A percentile compares a stretch with the other conserved stretches of the same genome.
Evolutionary conservation across 768 basidiomycete genomes (phyloP).

Genomic region (Pleurotus pulmonarius): DNA sequence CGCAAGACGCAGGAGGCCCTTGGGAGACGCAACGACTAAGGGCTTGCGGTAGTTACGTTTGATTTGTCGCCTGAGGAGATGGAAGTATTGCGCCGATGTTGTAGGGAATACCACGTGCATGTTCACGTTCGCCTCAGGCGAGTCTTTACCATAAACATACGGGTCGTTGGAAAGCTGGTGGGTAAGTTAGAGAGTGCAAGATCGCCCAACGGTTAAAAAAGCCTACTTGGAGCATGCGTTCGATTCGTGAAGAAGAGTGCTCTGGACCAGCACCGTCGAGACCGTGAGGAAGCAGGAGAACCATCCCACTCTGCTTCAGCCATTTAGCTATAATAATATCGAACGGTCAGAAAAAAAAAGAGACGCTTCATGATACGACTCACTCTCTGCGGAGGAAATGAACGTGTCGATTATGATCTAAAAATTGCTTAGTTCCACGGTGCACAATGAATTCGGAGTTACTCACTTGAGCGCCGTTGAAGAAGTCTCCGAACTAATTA

Average conservation of each 20-base stretch:
- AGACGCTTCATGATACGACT: conserved; percentile 17
- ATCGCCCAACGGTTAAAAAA: not conserved
- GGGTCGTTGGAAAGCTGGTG: conserved; percentile 74
- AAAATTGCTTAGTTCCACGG: not conserved
- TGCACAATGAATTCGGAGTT: not conserved
- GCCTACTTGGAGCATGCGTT: conserved; percentile 83
- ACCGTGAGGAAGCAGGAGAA: conserved; percentile 85
- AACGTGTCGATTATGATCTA: conserved; percentile 88
- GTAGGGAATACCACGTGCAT: conserved; percentile 86
- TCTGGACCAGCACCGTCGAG: conserved; percentile 92
- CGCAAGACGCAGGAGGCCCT: conserved; percentile 73
- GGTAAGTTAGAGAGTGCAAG: not conserved
- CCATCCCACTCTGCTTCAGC: conserved; percentile 87
- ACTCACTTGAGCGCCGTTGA: conserved; percentile 77
- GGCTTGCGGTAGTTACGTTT: conserved; percentile 85
- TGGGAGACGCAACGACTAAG: conserved; percentile 79
- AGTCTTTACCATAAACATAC: conserved; percentile 30
- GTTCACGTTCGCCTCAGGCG: conserved; percentile 56
- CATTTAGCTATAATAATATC: conserved; percentile 67
- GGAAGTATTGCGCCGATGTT: conserved; percentile 91
- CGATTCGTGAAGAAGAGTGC: conserved; percentile 85
- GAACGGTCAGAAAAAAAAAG: not conserved
- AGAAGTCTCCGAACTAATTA: conserved; percentile 82
- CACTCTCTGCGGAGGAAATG: conserved; percentile 80
- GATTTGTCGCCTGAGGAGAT: conserved; percentile 84